Percentiles rank a stretch among this genome's conserved stretches.
phyloP scores from a whole-genome alignment of 202 grass and related monocot genomes.

The Schoenoplectus triqueter region DNA sequence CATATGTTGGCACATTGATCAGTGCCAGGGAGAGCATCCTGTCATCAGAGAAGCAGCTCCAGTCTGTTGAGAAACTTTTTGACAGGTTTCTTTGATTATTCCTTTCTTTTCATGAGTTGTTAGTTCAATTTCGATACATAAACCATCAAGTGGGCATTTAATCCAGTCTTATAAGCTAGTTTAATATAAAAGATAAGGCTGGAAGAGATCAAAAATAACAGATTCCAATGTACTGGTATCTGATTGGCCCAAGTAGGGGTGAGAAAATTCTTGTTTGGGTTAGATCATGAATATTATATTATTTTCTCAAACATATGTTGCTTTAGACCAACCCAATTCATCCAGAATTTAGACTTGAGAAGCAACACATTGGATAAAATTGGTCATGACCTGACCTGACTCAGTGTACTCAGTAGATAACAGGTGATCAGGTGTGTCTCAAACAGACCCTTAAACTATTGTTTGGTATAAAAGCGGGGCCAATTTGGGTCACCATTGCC shows the following conservation, averaged over 20 bases:
- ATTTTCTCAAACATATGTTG: background rate
- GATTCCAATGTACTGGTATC: background rate
- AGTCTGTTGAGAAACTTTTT: slow-evolving; percentile 83
- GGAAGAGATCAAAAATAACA: background rate
- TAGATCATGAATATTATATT: background rate
- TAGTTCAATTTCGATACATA: slow-evolving; percentile 6
- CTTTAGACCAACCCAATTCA: background rate
- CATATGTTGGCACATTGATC: slow-evolving; percentile 67
- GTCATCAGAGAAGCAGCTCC: slow-evolving; percentile 78
- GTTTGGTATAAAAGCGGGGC: too few species aligned
- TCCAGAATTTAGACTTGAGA: background rate
- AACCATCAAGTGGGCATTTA: background rate
- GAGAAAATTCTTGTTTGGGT: background rate
- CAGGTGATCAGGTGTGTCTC: too few species aligned
- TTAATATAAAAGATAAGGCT: background rate
- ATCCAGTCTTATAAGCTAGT: background rate
- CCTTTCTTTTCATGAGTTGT: background rate
- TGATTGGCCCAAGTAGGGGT: background rate
- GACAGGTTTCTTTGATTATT: slow-evolving; percentile 59
- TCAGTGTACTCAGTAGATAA: too few species aligned
- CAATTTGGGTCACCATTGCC: too few species aligned
- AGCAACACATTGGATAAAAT: background rate
- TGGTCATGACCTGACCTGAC: too few species aligned
- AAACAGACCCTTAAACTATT: too few species aligned
- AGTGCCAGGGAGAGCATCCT: slow-evolving; percentile 81